phyloP scores from a whole-genome alignment of 306 rosid genomes.

The Trifolium dubium region DNA sequence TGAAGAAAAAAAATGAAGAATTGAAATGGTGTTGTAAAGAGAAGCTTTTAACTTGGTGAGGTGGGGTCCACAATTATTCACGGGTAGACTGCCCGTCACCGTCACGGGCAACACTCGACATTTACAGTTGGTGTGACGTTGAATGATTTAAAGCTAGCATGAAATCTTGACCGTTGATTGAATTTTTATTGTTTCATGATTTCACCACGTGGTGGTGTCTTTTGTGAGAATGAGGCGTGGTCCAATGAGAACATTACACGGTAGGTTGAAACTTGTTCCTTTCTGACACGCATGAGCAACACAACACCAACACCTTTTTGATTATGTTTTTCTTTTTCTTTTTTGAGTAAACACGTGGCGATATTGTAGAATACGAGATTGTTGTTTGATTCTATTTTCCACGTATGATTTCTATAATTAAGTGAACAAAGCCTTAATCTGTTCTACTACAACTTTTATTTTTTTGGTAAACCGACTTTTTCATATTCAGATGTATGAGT shows the following conservation, averaged over 20 bases:
- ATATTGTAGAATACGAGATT: constrained; percentile 7
- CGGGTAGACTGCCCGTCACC: constrained; percentile 81
- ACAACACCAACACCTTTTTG: constrained; percentile 35
- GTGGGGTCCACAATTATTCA: constrained; percentile 66
- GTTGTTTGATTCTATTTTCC: background rate
- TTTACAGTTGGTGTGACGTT: constrained; percentile 82
- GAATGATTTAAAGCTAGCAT: constrained; percentile 44
- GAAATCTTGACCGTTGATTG: constrained; percentile 44
- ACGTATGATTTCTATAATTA: background rate
- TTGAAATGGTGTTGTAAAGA: constrained; percentile 23
- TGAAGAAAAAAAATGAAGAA: background rate
- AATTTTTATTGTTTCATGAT: background rate
- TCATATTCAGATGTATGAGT: no score
- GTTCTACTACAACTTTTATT: background rate
- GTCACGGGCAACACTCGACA: constrained; percentile 78
- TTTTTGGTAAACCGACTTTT: no score
- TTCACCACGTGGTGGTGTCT: constrained; percentile 48
- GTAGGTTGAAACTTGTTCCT: constrained; percentile 32
- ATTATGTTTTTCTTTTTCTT: background rate
- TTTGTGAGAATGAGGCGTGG: constrained; percentile 46
- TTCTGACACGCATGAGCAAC: constrained; percentile 69
- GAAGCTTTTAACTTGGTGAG: constrained; percentile 49
- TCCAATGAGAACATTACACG: constrained; percentile 47
- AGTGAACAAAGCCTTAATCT: background rate
- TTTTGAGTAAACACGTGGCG: background rate